Evolutionary conservation across 768 basidiomycete genomes (phyloP).

Genomic region (Peribolospora baueri): DNA sequence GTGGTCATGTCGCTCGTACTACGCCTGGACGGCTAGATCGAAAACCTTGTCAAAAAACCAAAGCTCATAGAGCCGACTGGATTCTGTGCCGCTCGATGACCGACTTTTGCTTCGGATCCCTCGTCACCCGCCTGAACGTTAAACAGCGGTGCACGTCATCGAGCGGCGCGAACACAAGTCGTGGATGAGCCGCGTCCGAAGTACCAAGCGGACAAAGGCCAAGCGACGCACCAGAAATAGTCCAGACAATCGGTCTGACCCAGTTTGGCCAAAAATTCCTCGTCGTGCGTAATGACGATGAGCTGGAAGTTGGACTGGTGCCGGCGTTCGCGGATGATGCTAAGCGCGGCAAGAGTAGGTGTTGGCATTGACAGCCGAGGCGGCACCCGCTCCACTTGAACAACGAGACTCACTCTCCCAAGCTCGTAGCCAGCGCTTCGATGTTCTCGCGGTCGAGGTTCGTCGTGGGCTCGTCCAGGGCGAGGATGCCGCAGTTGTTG

Average conservation of each 20-base stretch:
- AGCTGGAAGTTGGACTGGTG: slow-evolving; percentile 73
- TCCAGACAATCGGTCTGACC: slow-evolving; percentile 84
- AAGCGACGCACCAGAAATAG: slow-evolving; percentile 51
- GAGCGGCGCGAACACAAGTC: no score
- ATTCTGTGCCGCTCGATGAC: no score
- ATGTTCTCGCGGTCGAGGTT: slow-evolving; percentile 92
- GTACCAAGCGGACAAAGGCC: background rate
- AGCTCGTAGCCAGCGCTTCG: slow-evolving; percentile 67
- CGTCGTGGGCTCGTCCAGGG: slow-evolving; percentile 93
- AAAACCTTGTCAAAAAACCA: no score
- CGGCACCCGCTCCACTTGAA: background rate
- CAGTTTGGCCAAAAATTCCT: slow-evolving; percentile 71
- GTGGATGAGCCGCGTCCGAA: no score
- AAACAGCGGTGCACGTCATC: no score
- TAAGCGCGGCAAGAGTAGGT: slow-evolving; percentile 16
- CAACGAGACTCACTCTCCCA: slow-evolving; percentile 49
- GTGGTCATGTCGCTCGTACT: no score
- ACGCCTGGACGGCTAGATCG: no score
- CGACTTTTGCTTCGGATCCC: no score
- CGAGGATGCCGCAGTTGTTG: slow-evolving; percentile 90
- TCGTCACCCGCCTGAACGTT: no score
- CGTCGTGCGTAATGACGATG: slow-evolving; percentile 66
- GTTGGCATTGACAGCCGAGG: background rate
- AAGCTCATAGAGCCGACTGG: no score
- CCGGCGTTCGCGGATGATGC: slow-evolving; percentile 83